These are phyloP conservation scores for Scleroderma citrinum DNA, from an alignment of 768 basidiomycete genomes.

Conservation along the genomic window DNA sequence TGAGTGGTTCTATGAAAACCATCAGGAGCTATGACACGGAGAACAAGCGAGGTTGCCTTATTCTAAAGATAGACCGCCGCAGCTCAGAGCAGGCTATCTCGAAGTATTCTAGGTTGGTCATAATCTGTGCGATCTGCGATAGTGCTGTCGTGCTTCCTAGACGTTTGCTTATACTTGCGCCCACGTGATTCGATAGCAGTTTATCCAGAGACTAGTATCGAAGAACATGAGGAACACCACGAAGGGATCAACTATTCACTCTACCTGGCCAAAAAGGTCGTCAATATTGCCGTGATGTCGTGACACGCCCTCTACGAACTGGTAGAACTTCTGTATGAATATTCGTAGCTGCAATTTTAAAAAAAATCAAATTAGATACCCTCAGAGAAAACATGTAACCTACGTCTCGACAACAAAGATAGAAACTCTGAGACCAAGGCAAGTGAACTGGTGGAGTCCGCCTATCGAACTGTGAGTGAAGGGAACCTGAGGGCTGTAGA, in stretches of 20 bases:
- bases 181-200: slow-evolving; percentile 71
- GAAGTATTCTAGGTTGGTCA: slow-evolving; percentile 91
- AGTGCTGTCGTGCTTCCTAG: slow-evolving; percentile 71
- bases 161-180: slow-evolving; percentile 69
- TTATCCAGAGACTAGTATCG: slow-evolving; percentile 71
- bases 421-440: slow-evolving; percentile 95
- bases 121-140: slow-evolving; percentile 88
- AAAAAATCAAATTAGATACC: slow-evolving; percentile 1
- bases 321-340: slow-evolving; percentile 93
- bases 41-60: slow-evolving; percentile 48
- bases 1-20: slow-evolving; percentile 60
- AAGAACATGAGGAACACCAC: neutral
- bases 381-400: neutral
- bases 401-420: slow-evolving; percentile 89
- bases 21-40: neutral
- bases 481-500: neutral
- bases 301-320: slow-evolving; percentile 91
- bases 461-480: slow-evolving; percentile 36
- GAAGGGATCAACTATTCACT: neutral
- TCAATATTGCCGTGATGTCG: slow-evolving; percentile 91
- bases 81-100: slow-evolving; percentile 79
- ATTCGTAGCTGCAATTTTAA: slow-evolving; percentile 64
- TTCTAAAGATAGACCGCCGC: slow-evolving; percentile 74
- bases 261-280: slow-evolving; percentile 82
- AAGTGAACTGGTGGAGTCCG: slow-evolving; percentile 60